Percentiles rank a stretch among this genome's conserved stretches.
phyloP scores from a whole-genome alignment of 306 rosid species.

The Parietaria judaica region DNA sequence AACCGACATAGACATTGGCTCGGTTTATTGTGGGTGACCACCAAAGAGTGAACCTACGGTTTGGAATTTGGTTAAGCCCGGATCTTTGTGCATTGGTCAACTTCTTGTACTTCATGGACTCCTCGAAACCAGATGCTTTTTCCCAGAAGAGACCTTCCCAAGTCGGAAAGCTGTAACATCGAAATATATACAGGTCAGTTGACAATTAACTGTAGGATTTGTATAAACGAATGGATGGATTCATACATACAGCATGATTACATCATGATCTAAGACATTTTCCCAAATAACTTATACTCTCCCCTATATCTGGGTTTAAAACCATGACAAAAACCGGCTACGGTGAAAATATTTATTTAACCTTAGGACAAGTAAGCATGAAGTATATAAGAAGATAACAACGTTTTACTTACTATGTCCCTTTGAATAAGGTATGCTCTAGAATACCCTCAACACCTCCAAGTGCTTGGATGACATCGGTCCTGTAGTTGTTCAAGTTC shows the following conservation, averaged over 20 bases:
- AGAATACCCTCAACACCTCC: conserved; percentile 99
- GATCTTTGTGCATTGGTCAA: conserved; percentile 99
- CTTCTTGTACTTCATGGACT: conserved; percentile 98
- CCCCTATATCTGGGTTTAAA: too few species aligned
- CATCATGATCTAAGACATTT: too few species aligned
- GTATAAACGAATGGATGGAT: too few species aligned
- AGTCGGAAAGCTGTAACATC: conserved; percentile 65
- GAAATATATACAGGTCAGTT: conserved; percentile 16
- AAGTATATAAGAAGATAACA: not conserved
- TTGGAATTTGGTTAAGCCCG: conserved; percentile 98
- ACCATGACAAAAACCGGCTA: too few species aligned
- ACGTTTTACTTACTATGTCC: conserved; percentile 76
- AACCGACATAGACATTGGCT: conserved; percentile 97
- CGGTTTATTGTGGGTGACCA: conserved; percentile 99
- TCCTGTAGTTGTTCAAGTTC: conserved; percentile 95
- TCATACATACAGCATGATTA: not conserved
- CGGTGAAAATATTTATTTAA: too few species aligned
- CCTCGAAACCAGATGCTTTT: conserved; percentile 98
- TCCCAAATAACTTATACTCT: too few species aligned
- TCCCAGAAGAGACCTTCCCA: conserved; percentile 99
- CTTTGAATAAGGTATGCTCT: conserved; percentile 93
- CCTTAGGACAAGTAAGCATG: too few species aligned
- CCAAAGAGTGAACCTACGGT: conserved; percentile 99
- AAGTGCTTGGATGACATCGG: conserved; percentile 99
- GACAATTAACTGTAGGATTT: not conserved